These are phyloP conservation scores for Debaryomycetaceae sp. DNA, from an alignment of 1,139 yeast genomes.

Conservation along the genomic window DNA sequence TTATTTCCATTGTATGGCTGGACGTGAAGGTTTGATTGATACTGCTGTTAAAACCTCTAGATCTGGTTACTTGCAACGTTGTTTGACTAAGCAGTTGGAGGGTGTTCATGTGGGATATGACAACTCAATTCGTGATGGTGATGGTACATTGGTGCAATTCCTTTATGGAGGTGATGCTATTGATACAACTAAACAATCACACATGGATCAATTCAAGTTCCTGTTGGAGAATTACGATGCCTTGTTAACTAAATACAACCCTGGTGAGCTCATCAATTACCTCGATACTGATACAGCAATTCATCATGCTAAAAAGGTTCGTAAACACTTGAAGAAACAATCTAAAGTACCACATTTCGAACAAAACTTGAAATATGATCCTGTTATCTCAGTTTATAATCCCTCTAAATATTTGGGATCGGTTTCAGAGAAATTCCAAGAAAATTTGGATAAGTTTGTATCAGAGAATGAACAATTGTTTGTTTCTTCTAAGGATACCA, in stretches of 20 bases:
- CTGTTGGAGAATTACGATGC: slow-evolving; percentile 90
- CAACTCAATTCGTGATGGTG: slow-evolving; percentile 93
- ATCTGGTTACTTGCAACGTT: slow-evolving; percentile 97
- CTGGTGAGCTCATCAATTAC: slow-evolving; percentile 68
- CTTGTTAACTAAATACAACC: slow-evolving; percentile 80
- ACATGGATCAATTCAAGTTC: slow-evolving; percentile 90
- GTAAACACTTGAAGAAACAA: slow-evolving; percentile 71
- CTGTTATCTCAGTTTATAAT: slow-evolving; percentile 78
- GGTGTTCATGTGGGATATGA: slow-evolving; percentile 95
- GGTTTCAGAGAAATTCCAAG: slow-evolving; percentile 87
- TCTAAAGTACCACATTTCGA: slow-evolving; percentile 59
- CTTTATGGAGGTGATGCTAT: slow-evolving; percentile 97
- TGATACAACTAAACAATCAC: slow-evolving; percentile 92
- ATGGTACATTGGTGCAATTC: slow-evolving; percentile 91
- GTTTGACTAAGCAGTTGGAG: slow-evolving; percentile 96
- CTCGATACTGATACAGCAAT: slow-evolving; percentile 82
- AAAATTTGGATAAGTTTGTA: slow-evolving; percentile 69
- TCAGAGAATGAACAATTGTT: slow-evolving; percentile 52
- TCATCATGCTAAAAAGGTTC: slow-evolving; percentile 76
- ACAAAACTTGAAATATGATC: slow-evolving; percentile 73
- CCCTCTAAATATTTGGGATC: slow-evolving; percentile 91
- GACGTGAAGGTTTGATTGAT: slow-evolving; percentile 99
- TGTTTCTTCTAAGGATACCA: slow-evolving; percentile 48
- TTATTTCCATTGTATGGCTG: slow-evolving; percentile 99
- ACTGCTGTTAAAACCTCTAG: slow-evolving; percentile 98